Conservation (phyloP, 140 eudicot genomes). For the Anethum foeniculum region DNA sequence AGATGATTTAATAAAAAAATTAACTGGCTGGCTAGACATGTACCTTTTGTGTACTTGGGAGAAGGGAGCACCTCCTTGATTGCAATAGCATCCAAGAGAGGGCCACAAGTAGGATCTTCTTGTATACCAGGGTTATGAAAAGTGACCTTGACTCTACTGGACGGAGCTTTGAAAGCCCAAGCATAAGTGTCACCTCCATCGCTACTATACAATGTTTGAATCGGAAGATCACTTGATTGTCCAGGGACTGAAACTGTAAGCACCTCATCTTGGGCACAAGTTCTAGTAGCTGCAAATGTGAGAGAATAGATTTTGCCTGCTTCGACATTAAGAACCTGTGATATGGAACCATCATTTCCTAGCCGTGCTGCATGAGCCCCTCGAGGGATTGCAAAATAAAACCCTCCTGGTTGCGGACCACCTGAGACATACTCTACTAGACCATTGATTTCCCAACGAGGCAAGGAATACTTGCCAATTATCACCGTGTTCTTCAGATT, state of each 20-base stretch:
- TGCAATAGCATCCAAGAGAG: constrained; percentile 9
- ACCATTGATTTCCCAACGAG: constrained; percentile 65
- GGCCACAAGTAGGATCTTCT: constrained; percentile 10
- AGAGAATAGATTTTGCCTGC: background rate
- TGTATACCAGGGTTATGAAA: constrained; percentile 4
- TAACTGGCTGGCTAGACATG: background rate
- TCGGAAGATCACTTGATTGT: constrained; percentile 8
- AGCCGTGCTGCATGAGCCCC: constrained; percentile 73
- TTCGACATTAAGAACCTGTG: constrained; percentile 28
- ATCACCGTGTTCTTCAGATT: constrained; percentile 58
- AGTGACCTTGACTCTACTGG: background rate
- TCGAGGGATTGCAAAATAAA: constrained; percentile 64
- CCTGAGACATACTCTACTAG: constrained; percentile 67
- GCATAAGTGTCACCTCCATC: constrained; percentile 12
- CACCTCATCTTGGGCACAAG: constrained; percentile 10
- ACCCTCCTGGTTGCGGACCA: constrained; percentile 90
- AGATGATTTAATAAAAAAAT: background rate
- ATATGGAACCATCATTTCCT: constrained; percentile 78
- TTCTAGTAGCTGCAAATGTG: constrained; percentile 9
- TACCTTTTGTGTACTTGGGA: constrained; percentile 2
- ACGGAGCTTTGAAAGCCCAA: background rate
- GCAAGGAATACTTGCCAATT: constrained; percentile 61
- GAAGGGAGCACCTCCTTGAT: constrained; percentile 1
- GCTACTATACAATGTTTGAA: constrained; percentile 7
- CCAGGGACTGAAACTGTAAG: constrained; percentile 7